Evolutionary conservation across 2,329 filamentous ascomycete species (phyloP).

Genomic region (Monilinia aucupariae): DNA sequence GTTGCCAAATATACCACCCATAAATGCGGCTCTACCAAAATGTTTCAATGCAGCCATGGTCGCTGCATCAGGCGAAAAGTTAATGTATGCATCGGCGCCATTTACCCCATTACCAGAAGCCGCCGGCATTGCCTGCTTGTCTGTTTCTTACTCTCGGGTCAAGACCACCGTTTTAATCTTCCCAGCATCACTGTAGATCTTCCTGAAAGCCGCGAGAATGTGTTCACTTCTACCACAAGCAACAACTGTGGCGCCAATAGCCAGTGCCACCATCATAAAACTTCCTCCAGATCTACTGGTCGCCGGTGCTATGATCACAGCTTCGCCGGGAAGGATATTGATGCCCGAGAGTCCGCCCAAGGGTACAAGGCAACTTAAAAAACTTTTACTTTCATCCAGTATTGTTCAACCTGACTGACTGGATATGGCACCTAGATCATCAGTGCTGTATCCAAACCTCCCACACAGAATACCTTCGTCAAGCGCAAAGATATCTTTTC

Average conservation of each 20-base stretch:
- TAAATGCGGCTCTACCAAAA: conserved; percentile 14
- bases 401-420: not conserved
- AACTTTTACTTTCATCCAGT: not conserved
- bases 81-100: conserved; percentile 19
- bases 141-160: conserved; percentile 12
- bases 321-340: conserved; percentile 41
- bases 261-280: conserved; percentile 41
- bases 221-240: conserved; percentile 43
- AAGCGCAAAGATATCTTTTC: conserved; percentile 37
- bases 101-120: conserved; percentile 14
- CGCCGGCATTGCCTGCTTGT: conserved; percentile 8
- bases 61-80: conserved; percentile 19
- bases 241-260: conserved; percentile 46
- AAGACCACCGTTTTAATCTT: conserved; percentile 11
- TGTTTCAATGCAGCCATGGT: conserved; percentile 16
- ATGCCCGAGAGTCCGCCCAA: conserved; percentile 44
- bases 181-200: not conserved
- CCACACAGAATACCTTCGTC: conserved; percentile 33
- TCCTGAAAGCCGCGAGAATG: conserved; percentile 27
- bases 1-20: conserved; percentile 19
- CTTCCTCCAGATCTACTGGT: conserved; percentile 43
- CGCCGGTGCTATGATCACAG: conserved; percentile 42
- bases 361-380: conserved; percentile 34
- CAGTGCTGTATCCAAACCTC: conserved; percentile 21
- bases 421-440: conserved; percentile 14